Conservation (phyloP, 2,329 filamentous ascomycete species). For the Trichoderma koningiopsis region DNA sequence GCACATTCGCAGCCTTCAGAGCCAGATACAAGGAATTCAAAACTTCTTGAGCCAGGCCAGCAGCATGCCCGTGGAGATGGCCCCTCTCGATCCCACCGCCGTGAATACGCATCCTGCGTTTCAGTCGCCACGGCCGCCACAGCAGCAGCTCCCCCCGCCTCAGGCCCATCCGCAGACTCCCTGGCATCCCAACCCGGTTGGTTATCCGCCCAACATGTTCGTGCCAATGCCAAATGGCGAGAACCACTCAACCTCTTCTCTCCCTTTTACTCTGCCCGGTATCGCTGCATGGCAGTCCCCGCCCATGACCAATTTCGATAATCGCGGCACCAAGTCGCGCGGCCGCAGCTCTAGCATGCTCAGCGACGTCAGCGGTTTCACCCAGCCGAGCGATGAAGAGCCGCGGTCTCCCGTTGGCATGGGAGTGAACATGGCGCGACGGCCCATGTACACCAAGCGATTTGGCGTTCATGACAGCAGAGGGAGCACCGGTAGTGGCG, state of each 20-base stretch:
- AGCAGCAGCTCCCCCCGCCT: slow-evolving; percentile 15
- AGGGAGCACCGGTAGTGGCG: slow-evolving; percentile 47
- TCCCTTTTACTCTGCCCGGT: slow-evolving; percentile 36
- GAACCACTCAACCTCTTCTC: slow-evolving; percentile 37
- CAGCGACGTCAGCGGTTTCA: slow-evolving; percentile 67
- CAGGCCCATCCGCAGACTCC: slow-evolving; percentile 32
- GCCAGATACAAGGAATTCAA: slow-evolving; percentile 39
- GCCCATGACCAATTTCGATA: slow-evolving; percentile 42
- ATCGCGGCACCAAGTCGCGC: slow-evolving; percentile 47
- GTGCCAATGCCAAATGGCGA: slow-evolving; percentile 43
- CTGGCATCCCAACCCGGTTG: slow-evolving; percentile 43
- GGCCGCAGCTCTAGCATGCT: slow-evolving; percentile 69
- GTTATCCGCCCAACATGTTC: slow-evolving; percentile 35
- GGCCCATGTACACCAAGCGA: slow-evolving; percentile 25
- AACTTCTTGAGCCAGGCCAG: slow-evolving; percentile 37
- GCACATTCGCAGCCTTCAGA: slow-evolving; percentile 37
- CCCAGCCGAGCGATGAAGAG: slow-evolving; percentile 61
- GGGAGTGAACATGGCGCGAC: slow-evolving; percentile 10
- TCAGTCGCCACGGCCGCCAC: slow-evolving; percentile 14
- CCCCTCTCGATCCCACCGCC: background rate
- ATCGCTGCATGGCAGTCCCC: slow-evolving; percentile 42
- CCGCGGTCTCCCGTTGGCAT: slow-evolving; percentile 31
- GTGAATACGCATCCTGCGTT: background rate
- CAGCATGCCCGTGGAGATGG: slow-evolving; percentile 39
- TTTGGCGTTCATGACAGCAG: slow-evolving; percentile 33